phyloP scores from a whole-genome alignment of 1,284 basidiomycete species.

The Leccinum huronense region DNA sequence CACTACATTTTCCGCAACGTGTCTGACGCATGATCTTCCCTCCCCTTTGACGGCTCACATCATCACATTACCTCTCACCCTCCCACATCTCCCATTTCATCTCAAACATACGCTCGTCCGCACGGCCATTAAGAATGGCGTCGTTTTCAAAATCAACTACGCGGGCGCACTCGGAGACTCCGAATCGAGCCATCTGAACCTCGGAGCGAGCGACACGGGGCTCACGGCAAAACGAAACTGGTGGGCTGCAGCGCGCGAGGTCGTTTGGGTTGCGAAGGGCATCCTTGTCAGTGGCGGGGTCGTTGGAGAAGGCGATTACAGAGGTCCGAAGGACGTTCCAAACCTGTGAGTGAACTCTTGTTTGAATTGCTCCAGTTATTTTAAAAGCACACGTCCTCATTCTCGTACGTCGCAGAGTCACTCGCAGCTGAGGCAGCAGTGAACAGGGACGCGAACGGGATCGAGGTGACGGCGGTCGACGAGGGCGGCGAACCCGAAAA shows the following conservation, averaged over 20 bases:
- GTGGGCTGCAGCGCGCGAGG: constrained; percentile 76
- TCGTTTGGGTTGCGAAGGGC: constrained; percentile 72
- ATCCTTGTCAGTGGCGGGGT: constrained; percentile 68
- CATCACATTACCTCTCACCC: constrained; percentile 77
- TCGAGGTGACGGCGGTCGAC: neutral
- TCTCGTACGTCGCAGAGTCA: constrained; percentile 43
- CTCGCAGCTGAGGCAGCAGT: constrained; percentile 23
- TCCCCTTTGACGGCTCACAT: constrained; percentile 80
- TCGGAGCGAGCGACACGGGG: constrained; percentile 53
- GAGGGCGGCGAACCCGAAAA: neutral
- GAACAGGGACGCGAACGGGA: neutral
- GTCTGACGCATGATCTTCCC: constrained; percentile 77
- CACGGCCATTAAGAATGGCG: constrained; percentile 79
- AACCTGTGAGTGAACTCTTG: constrained; percentile 58
- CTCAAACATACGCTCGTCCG: constrained; percentile 81
- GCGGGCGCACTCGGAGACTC: constrained; percentile 65
- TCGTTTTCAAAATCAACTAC: constrained; percentile 80
- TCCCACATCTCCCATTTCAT: constrained; percentile 75
- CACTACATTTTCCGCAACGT: constrained; percentile 71
- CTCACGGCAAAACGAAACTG: constrained; percentile 67
- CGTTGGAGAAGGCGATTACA: constrained; percentile 53
- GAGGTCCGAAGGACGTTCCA: constrained; percentile 66
- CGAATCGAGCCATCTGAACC: constrained; percentile 43
- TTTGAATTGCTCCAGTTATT: neutral
- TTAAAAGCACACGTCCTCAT: neutral